These are phyloP conservation scores for Aspergillus piperis DNA, from an alignment of 2,329 filamentous ascomycete species.

Conservation along the genomic window DNA sequence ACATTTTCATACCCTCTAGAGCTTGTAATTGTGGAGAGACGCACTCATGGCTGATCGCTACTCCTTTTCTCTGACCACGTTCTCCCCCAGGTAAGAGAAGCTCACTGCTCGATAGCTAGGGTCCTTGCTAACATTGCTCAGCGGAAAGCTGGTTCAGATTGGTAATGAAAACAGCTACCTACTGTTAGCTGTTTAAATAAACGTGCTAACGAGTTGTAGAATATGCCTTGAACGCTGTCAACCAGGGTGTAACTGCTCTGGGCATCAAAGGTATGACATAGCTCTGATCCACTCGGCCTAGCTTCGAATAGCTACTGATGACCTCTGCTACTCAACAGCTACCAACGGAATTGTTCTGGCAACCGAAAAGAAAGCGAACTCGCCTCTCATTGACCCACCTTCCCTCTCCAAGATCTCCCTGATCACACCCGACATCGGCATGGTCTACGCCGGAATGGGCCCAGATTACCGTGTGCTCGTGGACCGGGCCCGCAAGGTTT, in stretches of 20 bases:
- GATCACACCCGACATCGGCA: constrained; percentile 98
- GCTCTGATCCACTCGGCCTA: background rate
- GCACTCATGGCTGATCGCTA: constrained; percentile 91
- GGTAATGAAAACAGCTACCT: constrained; percentile 53
- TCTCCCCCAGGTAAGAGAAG: constrained; percentile 82
- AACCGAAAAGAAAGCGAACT: constrained; percentile 99
- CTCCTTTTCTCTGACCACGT: constrained; percentile 98
- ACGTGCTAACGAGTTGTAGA: constrained; percentile 57
- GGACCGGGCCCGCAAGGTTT: constrained; percentile 96
- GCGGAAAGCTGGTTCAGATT: constrained; percentile 99
- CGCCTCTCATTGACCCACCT: constrained; percentile 89
- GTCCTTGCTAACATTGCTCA: constrained; percentile 53
- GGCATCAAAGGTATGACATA: constrained; percentile 84
- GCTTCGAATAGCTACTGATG: constrained; percentile 20
- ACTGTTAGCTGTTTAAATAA: background rate
- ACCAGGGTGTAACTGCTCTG: constrained; percentile 96
- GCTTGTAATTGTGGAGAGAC: constrained; percentile 19
- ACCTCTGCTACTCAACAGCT: constrained; percentile 55
- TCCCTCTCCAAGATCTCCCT: constrained; percentile 97
- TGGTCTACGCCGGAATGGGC: constrained; percentile 99
- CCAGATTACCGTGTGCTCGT: constrained; percentile 97
- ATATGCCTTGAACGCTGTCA: constrained; percentile 98
- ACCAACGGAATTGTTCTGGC: constrained; percentile 98
- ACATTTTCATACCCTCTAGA: constrained; percentile 13
- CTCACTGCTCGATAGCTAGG: constrained; percentile 13